Conservation (phyloP, 2,329 filamentous ascomycete species). For the Aureobasidium sp. region DNA sequence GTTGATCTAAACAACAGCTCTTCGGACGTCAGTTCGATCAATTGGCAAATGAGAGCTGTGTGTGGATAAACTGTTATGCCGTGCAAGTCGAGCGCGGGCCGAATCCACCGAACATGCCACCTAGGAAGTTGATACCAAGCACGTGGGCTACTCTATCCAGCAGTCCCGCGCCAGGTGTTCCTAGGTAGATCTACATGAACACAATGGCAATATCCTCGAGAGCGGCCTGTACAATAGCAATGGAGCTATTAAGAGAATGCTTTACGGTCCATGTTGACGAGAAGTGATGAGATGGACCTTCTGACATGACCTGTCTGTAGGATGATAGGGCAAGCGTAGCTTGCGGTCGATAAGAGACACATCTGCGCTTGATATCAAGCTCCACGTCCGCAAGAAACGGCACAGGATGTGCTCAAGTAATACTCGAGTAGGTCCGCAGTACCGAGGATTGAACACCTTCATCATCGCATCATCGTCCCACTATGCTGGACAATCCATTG, state of each 20-base stretch:
- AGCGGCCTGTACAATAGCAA: not conserved
- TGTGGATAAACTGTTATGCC: slow-evolving; percentile 7
- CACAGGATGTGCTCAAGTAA: not conserved
- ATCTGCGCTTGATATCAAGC: not conserved
- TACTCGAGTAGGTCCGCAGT: not conserved
- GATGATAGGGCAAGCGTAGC: not conserved
- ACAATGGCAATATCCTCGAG: not conserved
- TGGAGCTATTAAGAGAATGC: not conserved
- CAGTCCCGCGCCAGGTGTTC: no score
- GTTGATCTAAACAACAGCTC: not conserved
- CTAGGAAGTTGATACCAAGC: not conserved
- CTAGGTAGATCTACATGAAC: not conserved
- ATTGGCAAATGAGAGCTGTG: not conserved
- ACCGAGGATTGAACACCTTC: not conserved
- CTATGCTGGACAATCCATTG: not conserved
- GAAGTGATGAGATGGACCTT: not conserved
- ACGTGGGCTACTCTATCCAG: not conserved
- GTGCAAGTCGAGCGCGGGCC: slow-evolving; percentile 2
- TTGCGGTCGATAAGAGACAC: not conserved
- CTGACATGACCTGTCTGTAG: not conserved
- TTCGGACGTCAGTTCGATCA: not conserved
- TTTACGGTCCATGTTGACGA: not conserved
- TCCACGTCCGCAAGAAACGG: not conserved
- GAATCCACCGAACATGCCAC: not conserved
- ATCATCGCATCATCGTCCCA: slow-evolving; percentile 1